Evolutionary conservation across 2,329 filamentous ascomycete species (phyloP), one percentile per base, ranked within the genome.

Genomic region (Hypoxylon sp.): DNA sequence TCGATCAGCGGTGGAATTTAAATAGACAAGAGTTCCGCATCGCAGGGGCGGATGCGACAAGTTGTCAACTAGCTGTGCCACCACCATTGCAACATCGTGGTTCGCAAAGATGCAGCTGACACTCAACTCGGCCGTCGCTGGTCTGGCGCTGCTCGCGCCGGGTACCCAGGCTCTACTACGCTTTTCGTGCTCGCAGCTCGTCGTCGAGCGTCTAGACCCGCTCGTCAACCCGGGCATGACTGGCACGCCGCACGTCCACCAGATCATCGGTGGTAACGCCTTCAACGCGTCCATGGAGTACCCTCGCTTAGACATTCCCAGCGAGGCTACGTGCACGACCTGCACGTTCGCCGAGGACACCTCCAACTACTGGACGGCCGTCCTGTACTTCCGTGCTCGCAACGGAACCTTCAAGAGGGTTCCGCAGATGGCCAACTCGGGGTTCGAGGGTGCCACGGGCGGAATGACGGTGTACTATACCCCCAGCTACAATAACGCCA

Each of bases 201-300:
- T 84, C 52, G 74, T 86, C 52, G 69, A 72, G 57, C 69, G 70
- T 49, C 55, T 70, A 2, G 71, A 73, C 55, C 71, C 71, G 6
- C 59, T 71, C 5, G 72, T 72, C 10, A 54, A 64, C 46, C 71
- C 71, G 13, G 84, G 83, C 3, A 58, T 61, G 1, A 77, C 82
- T 8, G 81, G 83, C 6, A 78, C 83, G 5, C 72, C 74, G 19
- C 85, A 87, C 73, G 79, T 85, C 6, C 85, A 87, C 71, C 84
- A 81, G 37, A 81, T 87, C 61, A 79, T 82, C 64, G 84, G 86
- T 60, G 77, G 76, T 7, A 78, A 79, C 59, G 74, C 77, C 4
- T 79, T 79, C 73, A 78, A 78, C 34, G 17, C 47, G 22, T 65
- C 63, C 6, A 70, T 70, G 65, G 68, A 67, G 10, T 65, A 65